Percentiles rank a stretch among this genome's conserved stretches.
Conservation (phyloP, 2,329 filamentous ascomycete species). For the Gyromitra esculenta region DNA sequence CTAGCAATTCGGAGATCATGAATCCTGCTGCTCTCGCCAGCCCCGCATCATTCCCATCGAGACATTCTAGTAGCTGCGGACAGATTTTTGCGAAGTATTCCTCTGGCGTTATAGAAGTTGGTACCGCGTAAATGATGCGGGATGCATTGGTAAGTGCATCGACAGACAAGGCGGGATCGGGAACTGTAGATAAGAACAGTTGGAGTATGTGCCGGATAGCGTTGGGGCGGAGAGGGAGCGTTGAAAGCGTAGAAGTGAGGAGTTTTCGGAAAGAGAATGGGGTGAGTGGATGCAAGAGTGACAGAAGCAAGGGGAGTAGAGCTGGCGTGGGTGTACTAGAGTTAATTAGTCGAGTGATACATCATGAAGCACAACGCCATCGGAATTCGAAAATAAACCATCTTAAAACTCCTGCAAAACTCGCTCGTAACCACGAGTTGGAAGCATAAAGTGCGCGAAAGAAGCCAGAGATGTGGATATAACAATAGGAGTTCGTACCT, state of each 20-base stretch:
- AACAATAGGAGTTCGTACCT: conserved; percentile 44
- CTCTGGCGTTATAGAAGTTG: conserved; percentile 45
- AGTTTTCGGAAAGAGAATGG: conserved; percentile 53
- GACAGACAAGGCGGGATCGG: conserved; percentile 48
- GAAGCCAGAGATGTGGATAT: not conserved
- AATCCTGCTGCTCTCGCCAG: conserved; percentile 54
- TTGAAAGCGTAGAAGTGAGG: conserved; percentile 55
- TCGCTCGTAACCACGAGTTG: not conserved
- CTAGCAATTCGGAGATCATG: conserved; percentile 55
- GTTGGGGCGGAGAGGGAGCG: conserved; percentile 54
- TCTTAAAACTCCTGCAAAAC: not conserved
- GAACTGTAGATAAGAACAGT: conserved; percentile 55
- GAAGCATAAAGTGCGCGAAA: not conserved
- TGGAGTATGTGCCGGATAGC: conserved; percentile 56
- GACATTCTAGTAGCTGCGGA: conserved; percentile 55
- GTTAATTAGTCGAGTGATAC: conserved; percentile 23
- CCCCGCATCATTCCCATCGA: conserved; percentile 49
- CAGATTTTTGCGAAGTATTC: conserved; percentile 55
- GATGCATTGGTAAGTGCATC: conserved; percentile 55
- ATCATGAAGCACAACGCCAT: not conserved
- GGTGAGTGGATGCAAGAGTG: conserved; percentile 54
- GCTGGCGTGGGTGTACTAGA: conserved; percentile 52
- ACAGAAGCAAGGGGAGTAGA: conserved; percentile 55
- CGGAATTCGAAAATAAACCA: not conserved
- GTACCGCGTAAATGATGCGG: conserved; percentile 56